Base-by-base conservation (phyloP, 2,329 filamentous ascomycete genomes). In the Aspergillus pseudonomiae region DNA sequence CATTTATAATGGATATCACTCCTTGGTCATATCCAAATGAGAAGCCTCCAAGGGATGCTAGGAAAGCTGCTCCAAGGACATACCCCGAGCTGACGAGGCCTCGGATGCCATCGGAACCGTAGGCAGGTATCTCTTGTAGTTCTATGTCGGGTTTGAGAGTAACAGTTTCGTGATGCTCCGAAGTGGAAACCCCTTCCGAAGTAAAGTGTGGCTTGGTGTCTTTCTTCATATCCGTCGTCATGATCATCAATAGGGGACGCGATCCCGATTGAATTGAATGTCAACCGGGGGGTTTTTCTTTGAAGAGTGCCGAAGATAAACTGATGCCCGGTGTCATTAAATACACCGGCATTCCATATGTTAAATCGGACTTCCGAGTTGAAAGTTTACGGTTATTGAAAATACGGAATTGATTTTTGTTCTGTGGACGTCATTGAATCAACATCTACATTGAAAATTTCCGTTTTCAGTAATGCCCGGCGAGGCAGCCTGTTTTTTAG, bases 1-100 rank as follows among this genome's bases (percentile, higher is more conserved):
- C 77, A 11, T 81, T 75, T 63, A 83, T 81, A 53, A 83, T 73
- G 3, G 73, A 77, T 57, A 80, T 79, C 30, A 82, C 79, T 28
- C 80, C 79, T 65, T 83, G 81, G 61, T 80, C 81, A 61, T 79
- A 80, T 34, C 78, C 79, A 65, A 80, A 80, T 1, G 77, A 75
- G 46, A 79, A 74, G 6, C 79, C 77, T 11, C 76, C 80, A 36
- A 82, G 69, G 6, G 75, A 79, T 0, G 80, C 80, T 7, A 82
- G 72, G 28, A 81, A 73, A 0, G 80, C 79, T 10, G 79, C 79
- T 16, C 78, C 78, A 7, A 80, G 74, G 43, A 83, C 77, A 59
- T 77, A 81, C 0, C 74, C 73, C 0, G 78, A 80, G 36, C 67
- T 65, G 16, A 79, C 16, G 21, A 81, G 71, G 6, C 74, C 76